A percentile compares a stretch with the other conserved stretches of the same genome.
Conservation (phyloP, 78 protist genomes). For the Andalucia godoyi region DNA sequence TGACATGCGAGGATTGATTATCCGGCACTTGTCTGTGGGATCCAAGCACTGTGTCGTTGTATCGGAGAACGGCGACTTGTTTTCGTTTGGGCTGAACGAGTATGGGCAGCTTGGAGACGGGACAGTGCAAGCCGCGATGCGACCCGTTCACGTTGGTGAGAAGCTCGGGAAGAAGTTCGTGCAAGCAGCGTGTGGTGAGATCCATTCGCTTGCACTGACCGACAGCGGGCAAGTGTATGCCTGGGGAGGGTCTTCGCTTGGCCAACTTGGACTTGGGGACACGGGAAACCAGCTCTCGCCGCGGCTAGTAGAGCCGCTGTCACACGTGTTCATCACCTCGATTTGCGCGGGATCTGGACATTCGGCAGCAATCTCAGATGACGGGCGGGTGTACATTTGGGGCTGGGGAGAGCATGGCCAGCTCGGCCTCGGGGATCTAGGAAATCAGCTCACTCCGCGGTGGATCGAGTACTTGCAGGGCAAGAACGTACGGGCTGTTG, state of each 20-base stretch:
- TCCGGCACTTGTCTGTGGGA: no score
- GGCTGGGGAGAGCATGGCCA: constrained; percentile 14
- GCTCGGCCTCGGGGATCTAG: background rate
- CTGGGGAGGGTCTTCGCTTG: no score
- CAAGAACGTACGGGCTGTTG: no score
- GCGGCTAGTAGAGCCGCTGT: no score
- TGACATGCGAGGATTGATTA: no score
- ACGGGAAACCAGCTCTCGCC: no score
- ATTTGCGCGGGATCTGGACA: constrained; percentile 3
- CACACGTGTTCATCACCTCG: no score
- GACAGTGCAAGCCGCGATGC: background rate
- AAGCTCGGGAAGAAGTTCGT: no score
- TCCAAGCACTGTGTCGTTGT: background rate
- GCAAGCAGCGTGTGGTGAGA: constrained; percentile 1
- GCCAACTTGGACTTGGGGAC: no score
- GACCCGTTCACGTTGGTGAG: no score
- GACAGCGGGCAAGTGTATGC: background rate
- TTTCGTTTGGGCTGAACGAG: constrained; percentile 5
- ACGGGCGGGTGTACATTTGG: constrained; percentile 7
- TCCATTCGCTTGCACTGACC: background rate
- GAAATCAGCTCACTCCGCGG: no score
- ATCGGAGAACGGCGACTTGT: background rate
- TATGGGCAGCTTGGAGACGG: constrained; percentile 8
- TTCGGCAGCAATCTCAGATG: background rate
- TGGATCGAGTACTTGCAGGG: no score